Base-by-base conservation (phyloP, 148 eudicot genomes). In the Gaultheria prostrata region DNA sequence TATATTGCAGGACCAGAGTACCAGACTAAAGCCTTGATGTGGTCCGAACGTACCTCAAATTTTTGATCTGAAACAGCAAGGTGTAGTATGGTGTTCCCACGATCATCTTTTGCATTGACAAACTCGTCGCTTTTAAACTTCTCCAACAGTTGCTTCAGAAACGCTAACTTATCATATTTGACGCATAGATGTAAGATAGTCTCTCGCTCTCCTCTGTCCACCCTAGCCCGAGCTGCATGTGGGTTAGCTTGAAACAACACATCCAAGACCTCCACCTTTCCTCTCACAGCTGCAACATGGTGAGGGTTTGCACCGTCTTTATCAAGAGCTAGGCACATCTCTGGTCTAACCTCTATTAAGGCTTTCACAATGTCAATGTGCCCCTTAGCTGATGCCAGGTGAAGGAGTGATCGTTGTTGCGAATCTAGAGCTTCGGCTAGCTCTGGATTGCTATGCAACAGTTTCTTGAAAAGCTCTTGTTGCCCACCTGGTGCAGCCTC, bases 321-420 rank as follows among this genome's bases (percentile, higher is more conserved):
- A 61, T 90, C 91, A 3, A 82, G 78, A 12, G 83, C 82, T 6
- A 87, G 78, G 65, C 91, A 87, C 88, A 85, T 86, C 77, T 82
- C 65, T 0, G 85, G 82, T 53, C 39, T 82, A 18, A 53, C 71
- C 0, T 18, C 24, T 6, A 82, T 21, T 70, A 89, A 72, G 3
- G 24, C 20, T 50, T 69, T 46, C 4, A 83, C 85, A 2, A 89
- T 79, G 33, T 86, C 91, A 1, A 87, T 10, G 54, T 89, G 51
- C n/a, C 89, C 89, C n/a, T 86, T 89, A 3, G 86, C 83, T 0
- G 89, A 77, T 11, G 92, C 84, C 46, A 86, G 24, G 49, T 90
- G 90, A 56, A 87, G 87, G n/a, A 88, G 83, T 8, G 89, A 78
- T 51, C 81, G 84, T 61, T 76, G 21, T 32, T 28, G 43, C 4